These are phyloP conservation scores for Suillus subalutaceus DNA, from an alignment of 768 basidiomycete genomes.

Conservation along the genomic window DNA sequence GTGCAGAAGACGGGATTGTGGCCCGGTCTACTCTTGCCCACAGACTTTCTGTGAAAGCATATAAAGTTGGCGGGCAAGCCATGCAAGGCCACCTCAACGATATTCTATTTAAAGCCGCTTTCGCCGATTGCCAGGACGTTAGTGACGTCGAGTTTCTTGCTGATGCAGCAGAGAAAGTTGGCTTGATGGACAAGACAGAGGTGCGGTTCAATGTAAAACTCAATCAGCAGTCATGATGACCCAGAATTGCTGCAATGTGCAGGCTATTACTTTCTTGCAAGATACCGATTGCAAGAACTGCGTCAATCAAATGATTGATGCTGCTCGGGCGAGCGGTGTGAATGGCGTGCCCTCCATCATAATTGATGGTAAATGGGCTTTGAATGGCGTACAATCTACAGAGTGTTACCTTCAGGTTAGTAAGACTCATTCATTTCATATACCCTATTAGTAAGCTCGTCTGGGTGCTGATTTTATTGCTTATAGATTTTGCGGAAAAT, in stretches of 20 bases:
- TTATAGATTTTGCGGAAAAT: slow-evolving; percentile 36
- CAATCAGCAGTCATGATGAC: neutral
- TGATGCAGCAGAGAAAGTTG: slow-evolving; percentile 39
- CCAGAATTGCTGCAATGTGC: neutral
- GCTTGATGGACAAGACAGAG: slow-evolving; percentile 42
- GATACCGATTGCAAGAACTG: slow-evolving; percentile 43
- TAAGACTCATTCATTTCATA: neutral
- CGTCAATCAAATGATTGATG: slow-evolving; percentile 42
- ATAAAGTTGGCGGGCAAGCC: slow-evolving; percentile 41
- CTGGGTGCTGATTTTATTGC: neutral
- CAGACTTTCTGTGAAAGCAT: slow-evolving; percentile 47
- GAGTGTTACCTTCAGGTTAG: slow-evolving; percentile 44
- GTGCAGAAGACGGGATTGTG: slow-evolving; percentile 41
- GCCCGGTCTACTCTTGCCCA: slow-evolving; percentile 46
- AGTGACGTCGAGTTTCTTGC: slow-evolving; percentile 39
- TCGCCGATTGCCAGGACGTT: slow-evolving; percentile 44
- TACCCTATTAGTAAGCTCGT: no score
- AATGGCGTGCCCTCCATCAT: slow-evolving; percentile 57
- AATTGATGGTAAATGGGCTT: slow-evolving; percentile 46
- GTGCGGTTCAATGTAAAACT: slow-evolving; percentile 23
- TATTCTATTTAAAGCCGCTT: slow-evolving; percentile 42
- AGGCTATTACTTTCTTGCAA: slow-evolving; percentile 46
- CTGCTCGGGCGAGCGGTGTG: slow-evolving; percentile 47
- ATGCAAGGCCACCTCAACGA: slow-evolving; percentile 42
- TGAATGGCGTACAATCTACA: slow-evolving; percentile 46